Evolutionary conservation across 768 basidiomycete species (phyloP), one percentile per base, ranked within the genome.

Genomic region (Boletus huronensis): DNA sequence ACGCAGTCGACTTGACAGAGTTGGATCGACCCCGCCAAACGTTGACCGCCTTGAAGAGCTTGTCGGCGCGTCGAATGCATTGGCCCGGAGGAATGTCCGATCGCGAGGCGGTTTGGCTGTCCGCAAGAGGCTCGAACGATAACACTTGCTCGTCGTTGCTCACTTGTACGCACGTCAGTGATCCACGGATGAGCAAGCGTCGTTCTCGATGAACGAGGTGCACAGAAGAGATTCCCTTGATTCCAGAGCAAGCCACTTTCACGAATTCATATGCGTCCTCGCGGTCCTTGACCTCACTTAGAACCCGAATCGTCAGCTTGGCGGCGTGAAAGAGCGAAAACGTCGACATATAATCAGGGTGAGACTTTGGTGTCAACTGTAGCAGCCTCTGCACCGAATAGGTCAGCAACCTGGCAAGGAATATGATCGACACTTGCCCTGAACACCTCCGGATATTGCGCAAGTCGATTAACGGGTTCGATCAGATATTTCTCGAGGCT

Each of bases 261-360:
- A 90, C 75, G 35, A 82, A 70, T n/a, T 85, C 83, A 65, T 94
- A 91, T 57, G 93, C 90, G 48, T 93, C 90, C 68, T 95, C 93
- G 19, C 90, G 81, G 11, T 79, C 71, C 64, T 94, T 93, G 58
- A 95, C 91, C 63, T 93, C 92, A 38, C 85, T 84, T 72, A 97
- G 81, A 3, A 87, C 85, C 26, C 83, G 81, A 55, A 95, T 84
- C 40, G 87, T 79, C 58, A 85, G 72, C 54, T 89, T 83, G 17
- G 84, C 86, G 3, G 85, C 80, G 55, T 85, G 81, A 23, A 85
- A 72, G 55, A 83, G 77, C 16, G 81, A 84, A 48, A 88, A 75
- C 0, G 86, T 84, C 2, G 85, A 73, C 34, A 91, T 65, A 64
- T 90, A 85, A 61, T 91, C 89, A 10, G 79, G 75, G 65, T 93